Conservation (phyloP, 2,329 filamentous ascomycete species). For the Aspergillus neoniger region DNA sequence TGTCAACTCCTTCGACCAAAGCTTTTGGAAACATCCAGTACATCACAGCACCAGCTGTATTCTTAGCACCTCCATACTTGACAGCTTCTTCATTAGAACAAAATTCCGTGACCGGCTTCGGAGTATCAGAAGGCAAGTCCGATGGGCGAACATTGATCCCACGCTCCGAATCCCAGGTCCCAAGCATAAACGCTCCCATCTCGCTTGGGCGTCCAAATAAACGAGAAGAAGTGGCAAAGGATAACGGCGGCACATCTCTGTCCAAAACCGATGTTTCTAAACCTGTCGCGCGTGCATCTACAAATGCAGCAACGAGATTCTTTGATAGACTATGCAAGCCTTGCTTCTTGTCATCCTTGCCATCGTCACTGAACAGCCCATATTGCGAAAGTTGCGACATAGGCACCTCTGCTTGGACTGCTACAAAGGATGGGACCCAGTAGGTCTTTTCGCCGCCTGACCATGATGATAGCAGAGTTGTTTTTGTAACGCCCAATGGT, state of each 20-base stretch:
- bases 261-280: not conserved
- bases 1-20: not conserved
- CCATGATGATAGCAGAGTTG: not conserved
- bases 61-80: not conserved
- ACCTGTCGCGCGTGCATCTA: not conserved
- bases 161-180: not conserved
- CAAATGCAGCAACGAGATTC: not conserved
- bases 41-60: not conserved
- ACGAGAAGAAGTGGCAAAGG: not conserved
- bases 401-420: conserved; percentile 7
- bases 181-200: not conserved
- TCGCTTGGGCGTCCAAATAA: not conserved
- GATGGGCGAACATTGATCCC: not conserved
- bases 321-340: not conserved
- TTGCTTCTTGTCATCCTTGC: not conserved
- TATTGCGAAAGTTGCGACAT: conserved; percentile 4
- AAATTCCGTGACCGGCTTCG: not conserved
- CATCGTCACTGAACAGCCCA: not conserved
- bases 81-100: not conserved
- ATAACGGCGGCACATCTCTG: not conserved
- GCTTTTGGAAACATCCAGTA: conserved; percentile 10
- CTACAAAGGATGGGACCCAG: conserved; percentile 9
- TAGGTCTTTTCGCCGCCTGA: not conserved
- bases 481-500: not conserved
- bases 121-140: not conserved